phyloP scores from a whole-genome alignment of 1,139 yeast genomes.

The Yamadazyma aaseri region DNA sequence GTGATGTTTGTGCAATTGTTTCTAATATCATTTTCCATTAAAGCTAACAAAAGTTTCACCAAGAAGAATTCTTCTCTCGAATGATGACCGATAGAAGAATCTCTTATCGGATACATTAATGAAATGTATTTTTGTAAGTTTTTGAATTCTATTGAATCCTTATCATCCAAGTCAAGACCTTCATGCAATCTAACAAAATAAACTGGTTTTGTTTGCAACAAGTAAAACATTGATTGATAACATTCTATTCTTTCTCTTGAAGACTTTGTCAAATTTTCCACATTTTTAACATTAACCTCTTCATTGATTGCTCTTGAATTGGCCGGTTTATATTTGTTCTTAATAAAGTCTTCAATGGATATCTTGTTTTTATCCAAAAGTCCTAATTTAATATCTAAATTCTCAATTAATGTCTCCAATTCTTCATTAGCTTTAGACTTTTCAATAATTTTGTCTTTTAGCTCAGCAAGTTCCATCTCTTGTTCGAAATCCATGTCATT shows the following conservation, averaged over 20 bases:
- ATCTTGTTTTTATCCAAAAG: slow-evolving; percentile 76
- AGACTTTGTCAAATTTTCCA: slow-evolving; percentile 35
- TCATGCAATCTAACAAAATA: slow-evolving; percentile 61
- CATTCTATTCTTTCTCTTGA: slow-evolving; percentile 50
- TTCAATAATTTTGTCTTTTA: slow-evolving; percentile 65
- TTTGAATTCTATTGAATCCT: slow-evolving; percentile 21
- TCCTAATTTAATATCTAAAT: slow-evolving; percentile 79
- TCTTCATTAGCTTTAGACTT: slow-evolving; percentile 64
- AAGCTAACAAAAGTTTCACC: slow-evolving; percentile 55
- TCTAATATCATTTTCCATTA: slow-evolving; percentile 49
- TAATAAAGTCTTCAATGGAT: slow-evolving; percentile 69
- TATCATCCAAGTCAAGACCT: slow-evolving; percentile 20
- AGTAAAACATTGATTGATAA: slow-evolving; percentile 76
- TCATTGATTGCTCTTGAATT: slow-evolving; percentile 16
- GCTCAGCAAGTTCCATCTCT: slow-evolving; percentile 67
- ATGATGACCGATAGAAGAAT: slow-evolving; percentile 29
- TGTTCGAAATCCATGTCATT: slow-evolving; percentile 74
- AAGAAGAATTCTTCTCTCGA: slow-evolving; percentile 76
- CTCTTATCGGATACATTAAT: slow-evolving; percentile 45
- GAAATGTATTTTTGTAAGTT: slow-evolving; percentile 48
- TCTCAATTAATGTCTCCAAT: slow-evolving; percentile 72
- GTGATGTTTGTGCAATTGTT: slow-evolving; percentile 25
- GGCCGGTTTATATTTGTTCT: slow-evolving; percentile 48
- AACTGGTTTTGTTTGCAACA: slow-evolving; percentile 80
- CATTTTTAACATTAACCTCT: slow-evolving; percentile 19